Base-by-base conservation (phyloP, 805 yeast species). In the Clavispora santaluciae region DNA sequence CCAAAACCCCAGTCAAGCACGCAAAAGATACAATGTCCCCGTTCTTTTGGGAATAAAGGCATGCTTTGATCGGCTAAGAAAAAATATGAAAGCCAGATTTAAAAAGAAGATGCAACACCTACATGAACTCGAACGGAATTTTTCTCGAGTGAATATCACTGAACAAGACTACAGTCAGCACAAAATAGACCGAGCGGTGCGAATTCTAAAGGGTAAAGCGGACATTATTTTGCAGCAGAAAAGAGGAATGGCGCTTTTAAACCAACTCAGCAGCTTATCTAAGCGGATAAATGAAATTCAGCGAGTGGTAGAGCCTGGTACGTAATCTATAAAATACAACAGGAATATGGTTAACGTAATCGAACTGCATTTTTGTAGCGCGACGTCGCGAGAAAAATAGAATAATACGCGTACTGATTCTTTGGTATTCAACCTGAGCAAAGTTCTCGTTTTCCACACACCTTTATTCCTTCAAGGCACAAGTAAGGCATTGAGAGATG, bases 371-470 rank as follows among this genome's bases (percentile, higher is more conserved):
- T n/a, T n/a, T n/a, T n/a, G n/a, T n/a, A n/a, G 31, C 31, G 31
- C 31, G 31, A 20, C 31, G 31, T 28, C 31, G 31, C 31, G 31
- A 15, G 31, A 28, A 28, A 28, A 28, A 28, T 16, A 25, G n/a
- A n/a, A 25, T n/a, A n/a, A 25, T n/a, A 28, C 31, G 31, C 31
- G 31, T 28, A 28, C 16, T 12, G 31, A 15, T 28, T 28, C 31
- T n/a, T 9, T 6, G 4, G 16, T n/a, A 25, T 9, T 9, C 13
- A 6, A 10, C 26, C n/a, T 10, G 6, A 25, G 8, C 29, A 3
- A 25, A 25, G 16, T n/a, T n/a, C n/a, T n/a, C n/a, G n/a, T n/a
- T n/a, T n/a, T n/a, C n/a, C n/a, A n/a, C n/a, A n/a, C n/a, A n/a
- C n/a, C n/a, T n/a, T n/a, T n/a, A n/a, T n/a, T n/a, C n/a, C n/a